Evolutionary conservation across 768 basidiomycete genomes (phyloP).

Genomic region (Paxillus involutus): DNA sequence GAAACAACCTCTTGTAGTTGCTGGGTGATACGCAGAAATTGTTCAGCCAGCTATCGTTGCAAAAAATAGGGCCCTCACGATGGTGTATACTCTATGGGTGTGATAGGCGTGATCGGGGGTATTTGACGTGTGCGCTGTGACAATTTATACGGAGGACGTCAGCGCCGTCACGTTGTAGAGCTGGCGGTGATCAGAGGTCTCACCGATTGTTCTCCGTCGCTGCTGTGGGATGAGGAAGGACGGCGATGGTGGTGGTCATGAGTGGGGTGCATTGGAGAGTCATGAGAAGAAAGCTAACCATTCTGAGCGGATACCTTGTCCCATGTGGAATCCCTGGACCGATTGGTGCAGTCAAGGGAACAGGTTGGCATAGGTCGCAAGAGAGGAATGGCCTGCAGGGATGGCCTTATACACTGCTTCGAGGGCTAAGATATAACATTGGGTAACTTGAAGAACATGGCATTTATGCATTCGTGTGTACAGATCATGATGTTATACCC

Average conservation of each 20-base stretch:
- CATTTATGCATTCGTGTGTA: conserved; percentile 38
- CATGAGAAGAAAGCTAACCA: conserved; percentile 38
- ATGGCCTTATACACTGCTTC: conserved; percentile 20
- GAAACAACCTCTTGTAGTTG: conserved; percentile 32
- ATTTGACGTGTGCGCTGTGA: conserved; percentile 29
- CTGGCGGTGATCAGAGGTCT: conserved; percentile 9
- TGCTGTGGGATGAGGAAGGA: conserved; percentile 22
- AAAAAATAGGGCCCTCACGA: conserved; percentile 24
- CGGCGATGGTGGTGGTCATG: conserved; percentile 26
- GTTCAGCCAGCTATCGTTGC: conserved; percentile 12
- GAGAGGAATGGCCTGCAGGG: conserved; percentile 17
- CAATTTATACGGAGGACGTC: conserved; percentile 8
- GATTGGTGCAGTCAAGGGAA: conserved; percentile 23
- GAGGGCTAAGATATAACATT: conserved; percentile 30
- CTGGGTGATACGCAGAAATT: conserved; percentile 12
- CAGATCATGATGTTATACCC: conserved; percentile 35
- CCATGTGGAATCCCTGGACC: conserved; percentile 36
- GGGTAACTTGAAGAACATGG: conserved; percentile 30
- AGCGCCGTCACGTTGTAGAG: conserved; percentile 4
- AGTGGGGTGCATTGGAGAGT: conserved; percentile 32
- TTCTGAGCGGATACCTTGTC: conserved; percentile 35
- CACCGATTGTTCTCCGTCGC: conserved; percentile 29
- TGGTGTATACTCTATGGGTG: conserved; percentile 32
- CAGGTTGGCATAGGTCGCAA: conserved; percentile 31
- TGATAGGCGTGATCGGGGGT: conserved; percentile 36